Base-by-base conservation (phyloP, 2,329 filamentous ascomycete species). In the Cladobotryum mycophilum region DNA sequence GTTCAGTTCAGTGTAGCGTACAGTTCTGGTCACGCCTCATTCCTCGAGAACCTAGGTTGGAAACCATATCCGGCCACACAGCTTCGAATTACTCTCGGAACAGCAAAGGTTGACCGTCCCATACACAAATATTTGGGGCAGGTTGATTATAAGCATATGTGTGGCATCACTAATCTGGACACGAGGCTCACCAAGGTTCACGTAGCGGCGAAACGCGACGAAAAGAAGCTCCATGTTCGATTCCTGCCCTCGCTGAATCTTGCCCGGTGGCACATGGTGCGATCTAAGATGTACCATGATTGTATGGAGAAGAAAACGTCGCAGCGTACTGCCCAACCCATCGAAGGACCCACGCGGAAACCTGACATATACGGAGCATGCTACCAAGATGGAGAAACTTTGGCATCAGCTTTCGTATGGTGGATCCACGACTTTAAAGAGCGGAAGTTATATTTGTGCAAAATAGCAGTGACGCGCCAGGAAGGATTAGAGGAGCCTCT, bases 1-100 rank as follows among this genome's bases (percentile, higher is more conserved):
- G 58, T 63, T 50, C 63, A 61, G 36, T 67, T 63, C 54, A 70
- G 66, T 43, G 59, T 65, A 11, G 53, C 71, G 25, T 70, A 66
- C 58, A 69, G 66, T 55, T 65, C 65, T 45, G 57, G 61, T 33
- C 60, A 64, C 34, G 57, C 61, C n/a, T 53, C 57, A 4, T 64
- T 68, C 54, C 70, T 67, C 48, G 52, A 61, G 34, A 55, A 55
- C 14, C 55, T 71, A 7, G 69, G 69, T 34, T 72, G 64, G 69
- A 51, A 56, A 17, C 59, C 64, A 3, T 61, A 64, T 45, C 57
- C 61, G 5, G 65, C 63, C 1, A 56, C 57, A 2, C 63, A 70
- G 51, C 59, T 68, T 2, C 65, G 66, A 12, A 59, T 71, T 42
- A 55, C 56, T 36, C 53, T 68, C 35, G 51, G 62, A 30, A 30